These are phyloP conservation scores for Beauveria medogensis DNA, from an alignment of 2,329 filamentous ascomycete genomes.

Conservation along the genomic window DNA sequence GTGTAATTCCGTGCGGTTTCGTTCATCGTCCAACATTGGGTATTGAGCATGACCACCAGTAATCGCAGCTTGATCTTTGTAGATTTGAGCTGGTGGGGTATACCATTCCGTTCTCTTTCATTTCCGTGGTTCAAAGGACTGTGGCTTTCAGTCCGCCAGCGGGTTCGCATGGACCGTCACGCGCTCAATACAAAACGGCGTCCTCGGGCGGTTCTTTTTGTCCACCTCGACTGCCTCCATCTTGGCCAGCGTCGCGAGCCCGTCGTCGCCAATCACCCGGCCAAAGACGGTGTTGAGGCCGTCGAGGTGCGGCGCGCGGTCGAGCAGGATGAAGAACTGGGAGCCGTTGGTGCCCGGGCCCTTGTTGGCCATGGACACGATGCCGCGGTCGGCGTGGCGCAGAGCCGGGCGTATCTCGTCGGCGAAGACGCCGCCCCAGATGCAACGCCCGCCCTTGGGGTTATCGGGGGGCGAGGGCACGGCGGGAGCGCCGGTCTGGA, in stretches of 20 bases:
- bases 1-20: background rate
- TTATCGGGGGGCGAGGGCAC: conserved; percentile 42
- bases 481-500: conserved; percentile 63
- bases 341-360: conserved; percentile 65
- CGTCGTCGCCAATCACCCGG: conserved; percentile 59
- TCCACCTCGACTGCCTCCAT: conserved; percentile 68
- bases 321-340: conserved; percentile 77
- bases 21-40: background rate
- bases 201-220: conserved; percentile 67
- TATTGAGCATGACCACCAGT: background rate
- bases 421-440: conserved; percentile 67
- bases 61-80: background rate
- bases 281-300: conserved; percentile 81
- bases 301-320: conserved; percentile 71
- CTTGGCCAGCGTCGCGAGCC: conserved; percentile 56
- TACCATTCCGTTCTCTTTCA: background rate
- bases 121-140: background rate
- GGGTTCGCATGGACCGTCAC: conserved; percentile 76
- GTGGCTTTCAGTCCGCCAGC: conserved; percentile 44
- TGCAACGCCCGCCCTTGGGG: conserved; percentile 62
- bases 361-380: conserved; percentile 74
- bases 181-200: conserved; percentile 56
- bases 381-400: conserved; percentile 58
- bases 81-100: background rate
- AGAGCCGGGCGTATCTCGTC: conserved; percentile 71